Percentiles rank a stretch among this genome's conserved stretches.
These are phyloP conservation scores for Pseudogymnoascus sp. DNA, from an alignment of 2,329 filamentous ascomycete genomes.

Conservation along the genomic window DNA sequence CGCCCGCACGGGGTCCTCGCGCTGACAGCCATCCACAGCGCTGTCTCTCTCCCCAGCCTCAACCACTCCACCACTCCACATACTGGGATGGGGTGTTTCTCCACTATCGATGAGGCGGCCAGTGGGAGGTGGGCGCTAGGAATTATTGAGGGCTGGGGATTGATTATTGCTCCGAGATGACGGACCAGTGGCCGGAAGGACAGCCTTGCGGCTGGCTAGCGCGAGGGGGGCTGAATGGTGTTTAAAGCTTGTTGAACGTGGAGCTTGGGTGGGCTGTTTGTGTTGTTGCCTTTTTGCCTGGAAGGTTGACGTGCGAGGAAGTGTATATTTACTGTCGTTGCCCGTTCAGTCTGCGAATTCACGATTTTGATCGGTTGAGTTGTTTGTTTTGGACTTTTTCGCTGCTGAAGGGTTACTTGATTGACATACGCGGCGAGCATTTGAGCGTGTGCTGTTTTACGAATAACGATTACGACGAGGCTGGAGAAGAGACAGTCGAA, in stretches of 20 bases:
- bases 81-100: background rate
- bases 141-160: background rate
- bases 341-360: background rate
- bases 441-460: background rate
- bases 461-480: background rate
- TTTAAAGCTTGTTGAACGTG: background rate
- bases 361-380: background rate
- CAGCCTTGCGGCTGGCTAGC: background rate
- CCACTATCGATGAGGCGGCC: background rate
- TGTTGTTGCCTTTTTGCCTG: background rate
- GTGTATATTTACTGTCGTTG: background rate
- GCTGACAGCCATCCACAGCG: background rate
- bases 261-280: background rate
- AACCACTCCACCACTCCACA: background rate
- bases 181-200: background rate
- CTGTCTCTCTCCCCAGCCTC: background rate
- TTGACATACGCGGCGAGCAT: background rate
- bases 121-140: background rate
- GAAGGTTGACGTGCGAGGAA: background rate
- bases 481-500: background rate
- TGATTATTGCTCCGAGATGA: background rate
- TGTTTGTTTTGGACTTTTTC: background rate
- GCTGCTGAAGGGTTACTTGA: background rate
- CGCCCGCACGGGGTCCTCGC: no score
- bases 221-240: background rate